A percentile compares a stretch with the other conserved stretches of the same genome.
Conservation (phyloP, 73 alveolate species). For the Paramecium octaurelia region DNA sequence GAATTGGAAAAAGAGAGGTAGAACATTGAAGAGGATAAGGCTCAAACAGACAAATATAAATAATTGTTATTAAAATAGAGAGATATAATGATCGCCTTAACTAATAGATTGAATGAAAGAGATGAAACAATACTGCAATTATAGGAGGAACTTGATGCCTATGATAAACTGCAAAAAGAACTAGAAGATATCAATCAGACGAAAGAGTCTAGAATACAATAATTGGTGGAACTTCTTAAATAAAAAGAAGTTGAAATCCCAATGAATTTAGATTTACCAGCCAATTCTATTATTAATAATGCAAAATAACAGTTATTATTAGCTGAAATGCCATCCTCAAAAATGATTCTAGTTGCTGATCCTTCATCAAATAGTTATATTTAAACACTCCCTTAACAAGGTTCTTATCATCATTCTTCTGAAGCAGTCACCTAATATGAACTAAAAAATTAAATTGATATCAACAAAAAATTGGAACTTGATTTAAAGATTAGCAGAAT, state of each 20-base stretch:
- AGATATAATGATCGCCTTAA: slow-evolving; percentile 99
- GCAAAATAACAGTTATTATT: not conserved
- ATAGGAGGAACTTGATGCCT: slow-evolving; percentile 95
- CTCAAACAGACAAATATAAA: slow-evolving; percentile 96
- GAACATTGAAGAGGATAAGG: slow-evolving; percentile 92
- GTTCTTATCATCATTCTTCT: slow-evolving; percentile 2
- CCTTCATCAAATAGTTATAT: not conserved
- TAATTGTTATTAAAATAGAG: slow-evolving; percentile 95
- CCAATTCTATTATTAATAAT: not conserved
- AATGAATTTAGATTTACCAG: not conserved
- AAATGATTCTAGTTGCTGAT: slow-evolving; percentile 3
- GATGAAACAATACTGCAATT: slow-evolving; percentile 97
- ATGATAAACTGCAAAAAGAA: slow-evolving; percentile 87
- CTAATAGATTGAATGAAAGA: slow-evolving; percentile 97
- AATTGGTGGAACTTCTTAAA: slow-evolving; percentile 14
- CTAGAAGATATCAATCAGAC: slow-evolving; percentile 70
- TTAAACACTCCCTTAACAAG: not conserved
- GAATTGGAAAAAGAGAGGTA: slow-evolving; percentile 94
- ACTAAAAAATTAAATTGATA: not conserved
- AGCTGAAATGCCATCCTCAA: slow-evolving; percentile 26
- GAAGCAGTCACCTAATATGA: slow-evolving; percentile 4
- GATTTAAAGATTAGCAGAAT: not conserved
- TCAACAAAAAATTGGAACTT: not conserved
- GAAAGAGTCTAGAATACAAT: slow-evolving; percentile 27
- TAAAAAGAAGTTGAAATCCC: not conserved